Conservation (phyloP, 495 filamentous ascomycete genomes). For the Podospora sp. region DNA sequence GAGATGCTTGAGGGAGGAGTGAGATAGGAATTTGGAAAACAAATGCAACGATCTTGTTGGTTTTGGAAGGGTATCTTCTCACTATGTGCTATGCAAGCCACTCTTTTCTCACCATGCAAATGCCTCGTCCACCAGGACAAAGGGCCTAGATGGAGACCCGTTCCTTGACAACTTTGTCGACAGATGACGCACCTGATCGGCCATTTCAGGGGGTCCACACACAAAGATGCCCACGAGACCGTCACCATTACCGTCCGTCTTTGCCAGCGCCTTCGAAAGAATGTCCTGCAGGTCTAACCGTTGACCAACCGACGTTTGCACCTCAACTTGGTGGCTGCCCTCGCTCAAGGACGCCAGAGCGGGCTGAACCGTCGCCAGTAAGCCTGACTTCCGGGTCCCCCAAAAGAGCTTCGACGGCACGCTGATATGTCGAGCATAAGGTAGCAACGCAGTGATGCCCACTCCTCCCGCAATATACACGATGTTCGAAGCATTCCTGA, state of each 20-base stretch:
- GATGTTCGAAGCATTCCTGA: slow-evolving; percentile 21
- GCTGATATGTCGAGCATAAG: slow-evolving; percentile 21
- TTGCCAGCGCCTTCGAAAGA: slow-evolving; percentile 15
- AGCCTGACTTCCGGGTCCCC: slow-evolving; percentile 19
- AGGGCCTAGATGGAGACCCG: slow-evolving; percentile 15
- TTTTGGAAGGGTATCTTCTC: no score
- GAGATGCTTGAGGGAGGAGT: no score
- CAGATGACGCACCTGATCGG: slow-evolving; percentile 27
- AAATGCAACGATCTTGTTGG: no score
- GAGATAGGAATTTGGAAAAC: no score
- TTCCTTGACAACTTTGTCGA: slow-evolving; percentile 19
- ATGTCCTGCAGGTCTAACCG: slow-evolving; percentile 22
- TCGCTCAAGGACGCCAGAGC: slow-evolving; percentile 14
- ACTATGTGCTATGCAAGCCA: no score
- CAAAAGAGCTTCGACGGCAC: slow-evolving; percentile 26
- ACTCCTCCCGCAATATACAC: slow-evolving; percentile 35
- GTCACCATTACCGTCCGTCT: slow-evolving; percentile 1
- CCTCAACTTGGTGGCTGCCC: slow-evolving; percentile 12
- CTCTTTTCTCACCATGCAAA: slow-evolving; percentile 17
- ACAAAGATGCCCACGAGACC: slow-evolving; percentile 29
- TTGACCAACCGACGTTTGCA: slow-evolving; percentile 18
- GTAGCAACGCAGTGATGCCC: slow-evolving; percentile 29
- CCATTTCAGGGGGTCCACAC: slow-evolving; percentile 32
- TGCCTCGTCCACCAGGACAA: slow-evolving; percentile 25
- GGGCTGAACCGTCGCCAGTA: slow-evolving; percentile 15